Base-by-base conservation (phyloP, 2,329 filamentous ascomycete genomes). In the Fusarium sp. region DNA sequence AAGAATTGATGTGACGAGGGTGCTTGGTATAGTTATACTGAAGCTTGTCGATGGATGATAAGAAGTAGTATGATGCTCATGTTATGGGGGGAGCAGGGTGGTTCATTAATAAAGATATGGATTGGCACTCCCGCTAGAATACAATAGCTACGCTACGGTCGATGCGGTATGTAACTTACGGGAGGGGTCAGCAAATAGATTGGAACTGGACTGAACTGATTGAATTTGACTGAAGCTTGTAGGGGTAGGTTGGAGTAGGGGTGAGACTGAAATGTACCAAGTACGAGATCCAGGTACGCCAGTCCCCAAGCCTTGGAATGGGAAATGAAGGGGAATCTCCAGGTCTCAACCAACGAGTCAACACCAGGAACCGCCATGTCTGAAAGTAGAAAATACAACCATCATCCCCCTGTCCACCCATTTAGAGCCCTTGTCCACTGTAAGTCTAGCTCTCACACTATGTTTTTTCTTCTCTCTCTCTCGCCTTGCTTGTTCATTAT, bases 181-280 rank as follows among this genome's bases (percentile, higher is more conserved):
- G 73, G 69, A 71, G 74, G 73, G 74, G 73, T 75, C 62, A 76
- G 73, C 64, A 75, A 76, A 66, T 70, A 76, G 62, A 74, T 73
- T 73, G 63, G 62, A 66, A 21, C 48, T 37, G 45, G 29, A 23
- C 49, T 38, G 49, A 52, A 38, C 23, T 38, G 19, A 52, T 38
- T 14, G 49, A 54, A 54, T 39, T 72, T 74, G 59, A 37, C 27
- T 46, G 16, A 48, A 46, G 33, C 31, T 48, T 46, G 54, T 56
- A 56, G 54, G 54, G 38, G 58, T 37, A 61, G 10, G 33, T 41
- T 35, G 15, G n/a, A 31, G 57, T 52, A 69, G 60, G 46, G 58
- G 45, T 46, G 39, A 45, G 49, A 39, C 37, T 38, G 41, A 23
- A 69, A 73, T 66, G 70, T 73, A 73, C 70, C 70, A 57, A 60